Conservation (phyloP, 108 stramenopile species). For the Nitzschia sp. region DNA sequence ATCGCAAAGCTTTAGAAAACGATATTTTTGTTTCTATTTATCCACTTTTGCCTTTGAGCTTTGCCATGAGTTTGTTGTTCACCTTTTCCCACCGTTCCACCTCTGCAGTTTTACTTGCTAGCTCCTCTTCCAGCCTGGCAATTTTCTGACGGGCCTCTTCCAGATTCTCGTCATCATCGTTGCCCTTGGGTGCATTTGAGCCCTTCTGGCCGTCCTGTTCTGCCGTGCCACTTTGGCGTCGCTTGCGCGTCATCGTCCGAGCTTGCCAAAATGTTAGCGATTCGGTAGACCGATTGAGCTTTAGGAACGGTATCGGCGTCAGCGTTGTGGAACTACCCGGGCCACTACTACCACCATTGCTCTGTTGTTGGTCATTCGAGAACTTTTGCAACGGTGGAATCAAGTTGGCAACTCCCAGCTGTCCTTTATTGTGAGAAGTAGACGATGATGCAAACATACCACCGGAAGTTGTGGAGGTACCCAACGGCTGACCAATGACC, state of each 20-base stretch:
- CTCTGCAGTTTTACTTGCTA: constrained; percentile 44
- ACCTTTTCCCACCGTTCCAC: constrained; percentile 76
- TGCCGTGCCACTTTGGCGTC: not conserved
- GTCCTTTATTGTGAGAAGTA: constrained; percentile 3
- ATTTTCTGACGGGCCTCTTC: constrained; percentile 40
- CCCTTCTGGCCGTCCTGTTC: not conserved
- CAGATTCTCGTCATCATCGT: not conserved
- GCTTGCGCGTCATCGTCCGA: constrained; percentile 15
- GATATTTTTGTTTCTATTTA: too few relatives aligned
- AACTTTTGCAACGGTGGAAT: constrained; percentile 43
- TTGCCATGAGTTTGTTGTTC: constrained; percentile 67
- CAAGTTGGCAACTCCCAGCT: constrained; percentile 14
- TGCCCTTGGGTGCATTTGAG: not conserved
- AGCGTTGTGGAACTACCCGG: not conserved
- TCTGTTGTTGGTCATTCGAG: not conserved
- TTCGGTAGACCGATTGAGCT: constrained; percentile 4
- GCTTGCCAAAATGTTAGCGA: constrained; percentile 20
- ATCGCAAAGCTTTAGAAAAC: too few relatives aligned
- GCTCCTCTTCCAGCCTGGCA: constrained; percentile 44
- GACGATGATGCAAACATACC: constrained; percentile 25
- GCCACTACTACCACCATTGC: not conserved
- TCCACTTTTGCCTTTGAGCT: constrained; percentile 25
- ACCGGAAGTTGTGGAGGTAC: not conserved
- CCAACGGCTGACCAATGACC: constrained; percentile 37
- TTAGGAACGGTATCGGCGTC: constrained; percentile 28